Evolutionary conservation across 2,329 filamentous ascomycete genomes (phyloP).

Genomic region (Claviceps cyperi): DNA sequence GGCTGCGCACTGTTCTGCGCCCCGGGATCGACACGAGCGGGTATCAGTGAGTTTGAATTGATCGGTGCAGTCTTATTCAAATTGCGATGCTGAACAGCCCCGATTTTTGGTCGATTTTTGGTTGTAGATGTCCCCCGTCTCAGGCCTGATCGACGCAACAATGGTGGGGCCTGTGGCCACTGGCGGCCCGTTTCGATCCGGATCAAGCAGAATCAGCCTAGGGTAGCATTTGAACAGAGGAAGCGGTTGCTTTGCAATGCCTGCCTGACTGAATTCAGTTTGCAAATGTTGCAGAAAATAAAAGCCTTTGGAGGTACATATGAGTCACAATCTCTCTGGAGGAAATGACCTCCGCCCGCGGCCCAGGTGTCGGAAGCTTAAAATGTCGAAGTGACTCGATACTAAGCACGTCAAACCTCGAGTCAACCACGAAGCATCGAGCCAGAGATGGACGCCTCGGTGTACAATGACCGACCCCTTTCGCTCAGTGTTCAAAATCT

Average conservation of each 20-base stretch:
- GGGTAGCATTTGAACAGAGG: neutral
- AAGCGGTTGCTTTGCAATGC: neutral
- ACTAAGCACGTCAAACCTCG: too few species aligned
- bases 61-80: neutral
- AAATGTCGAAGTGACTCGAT: too few species aligned
- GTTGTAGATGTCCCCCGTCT: neutral
- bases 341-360: too few species aligned
- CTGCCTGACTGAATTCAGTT: too few species aligned
- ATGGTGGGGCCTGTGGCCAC: neutral
- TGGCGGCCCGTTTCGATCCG: conserved; percentile 2
- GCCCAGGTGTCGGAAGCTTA: too few species aligned
- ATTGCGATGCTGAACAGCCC: neutral
- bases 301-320: too few species aligned
- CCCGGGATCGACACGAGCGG: neutral
- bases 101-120: conserved; percentile 5
- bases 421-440: too few species aligned
- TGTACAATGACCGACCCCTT: too few species aligned
- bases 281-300: too few species aligned
- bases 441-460: too few species aligned
- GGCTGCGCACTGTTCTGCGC: neutral
- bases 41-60: neutral
- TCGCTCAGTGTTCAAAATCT: too few species aligned
- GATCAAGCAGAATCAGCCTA: neutral
- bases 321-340: too few species aligned
- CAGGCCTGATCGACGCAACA: neutral